Conservation (phyloP, 306 rosid species). For the Fagus crenata region DNA sequence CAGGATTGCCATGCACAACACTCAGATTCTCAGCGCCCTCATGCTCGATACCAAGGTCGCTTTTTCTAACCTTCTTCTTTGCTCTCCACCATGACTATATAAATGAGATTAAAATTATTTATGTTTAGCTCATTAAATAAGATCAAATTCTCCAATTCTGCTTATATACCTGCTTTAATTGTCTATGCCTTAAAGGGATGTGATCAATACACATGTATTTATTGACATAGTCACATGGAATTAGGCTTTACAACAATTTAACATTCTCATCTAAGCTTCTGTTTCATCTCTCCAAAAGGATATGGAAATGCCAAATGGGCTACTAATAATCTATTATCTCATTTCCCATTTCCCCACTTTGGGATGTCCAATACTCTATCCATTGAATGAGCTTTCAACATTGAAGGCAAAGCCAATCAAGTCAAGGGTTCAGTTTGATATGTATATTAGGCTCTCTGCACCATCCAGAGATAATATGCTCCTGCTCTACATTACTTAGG, state of each 20-base stretch:
- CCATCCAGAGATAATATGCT: neutral
- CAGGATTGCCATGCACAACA: constrained; percentile 76
- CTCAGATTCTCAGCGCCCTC: constrained; percentile 80
- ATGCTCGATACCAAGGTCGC: constrained; percentile 92
- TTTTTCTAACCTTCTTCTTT: neutral
- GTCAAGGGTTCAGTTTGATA: too few relatives aligned
- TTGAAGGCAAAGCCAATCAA: too few relatives aligned
- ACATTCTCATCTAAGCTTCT: neutral
- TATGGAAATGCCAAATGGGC: neutral
- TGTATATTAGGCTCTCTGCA: neutral
- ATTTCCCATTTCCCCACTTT: too few relatives aligned
- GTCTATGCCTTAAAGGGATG: neutral
- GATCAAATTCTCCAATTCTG: neutral
- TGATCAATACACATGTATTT: neutral
- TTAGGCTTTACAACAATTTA: neutral
- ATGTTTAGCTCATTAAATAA: neutral
- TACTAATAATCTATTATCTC: too few relatives aligned
- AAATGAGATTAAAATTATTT: neutral
- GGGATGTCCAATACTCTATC: too few relatives aligned
- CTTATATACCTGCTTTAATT: neutral
- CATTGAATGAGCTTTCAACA: too few relatives aligned
- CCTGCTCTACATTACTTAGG: neutral
- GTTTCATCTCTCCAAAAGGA: neutral
- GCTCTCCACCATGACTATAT: neutral
- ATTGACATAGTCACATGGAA: neutral